Conservation (phyloP, 2,329 filamentous ascomycete species). For the Metarhizium guizhouense region DNA sequence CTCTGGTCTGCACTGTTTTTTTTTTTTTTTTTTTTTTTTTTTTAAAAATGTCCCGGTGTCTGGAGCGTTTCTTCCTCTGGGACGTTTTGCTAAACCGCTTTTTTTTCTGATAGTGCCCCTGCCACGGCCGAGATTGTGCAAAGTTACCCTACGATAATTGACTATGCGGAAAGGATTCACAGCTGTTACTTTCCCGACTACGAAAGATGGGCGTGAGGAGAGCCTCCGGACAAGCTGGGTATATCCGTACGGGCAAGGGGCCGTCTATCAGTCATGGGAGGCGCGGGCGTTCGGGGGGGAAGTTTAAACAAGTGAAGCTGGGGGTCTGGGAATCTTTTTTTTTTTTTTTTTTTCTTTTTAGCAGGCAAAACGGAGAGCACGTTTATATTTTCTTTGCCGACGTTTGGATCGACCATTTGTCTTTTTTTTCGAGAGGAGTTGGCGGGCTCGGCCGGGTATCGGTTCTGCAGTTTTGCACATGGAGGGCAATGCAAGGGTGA, state of each 20-base stretch:
- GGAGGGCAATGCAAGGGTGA: background rate
- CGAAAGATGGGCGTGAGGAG: conserved; percentile 22
- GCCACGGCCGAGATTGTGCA: conserved; percentile 34
- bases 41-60: background rate
- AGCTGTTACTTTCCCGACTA: conserved; percentile 50
- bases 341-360: background rate
- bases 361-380: background rate
- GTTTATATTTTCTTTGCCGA: background rate
- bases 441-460: background rate
- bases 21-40: no score
- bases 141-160: conserved; percentile 37
- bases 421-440: background rate
- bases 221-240: background rate
- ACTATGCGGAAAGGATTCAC: conserved; percentile 50
- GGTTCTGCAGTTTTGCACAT: no score
- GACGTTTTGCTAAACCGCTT: no score
- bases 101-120: conserved; percentile 31
- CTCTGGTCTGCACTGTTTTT: conserved; percentile 31
- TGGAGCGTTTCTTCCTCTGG: background rate
- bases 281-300: background rate
- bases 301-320: background rate
- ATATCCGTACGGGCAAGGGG: background rate
- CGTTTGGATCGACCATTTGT: background rate
- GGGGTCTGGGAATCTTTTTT: background rate
- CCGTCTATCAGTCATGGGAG: background rate